phyloP scores from a whole-genome alignment of 495 filamentous ascomycete genomes.

The Terfezia boudieri region DNA sequence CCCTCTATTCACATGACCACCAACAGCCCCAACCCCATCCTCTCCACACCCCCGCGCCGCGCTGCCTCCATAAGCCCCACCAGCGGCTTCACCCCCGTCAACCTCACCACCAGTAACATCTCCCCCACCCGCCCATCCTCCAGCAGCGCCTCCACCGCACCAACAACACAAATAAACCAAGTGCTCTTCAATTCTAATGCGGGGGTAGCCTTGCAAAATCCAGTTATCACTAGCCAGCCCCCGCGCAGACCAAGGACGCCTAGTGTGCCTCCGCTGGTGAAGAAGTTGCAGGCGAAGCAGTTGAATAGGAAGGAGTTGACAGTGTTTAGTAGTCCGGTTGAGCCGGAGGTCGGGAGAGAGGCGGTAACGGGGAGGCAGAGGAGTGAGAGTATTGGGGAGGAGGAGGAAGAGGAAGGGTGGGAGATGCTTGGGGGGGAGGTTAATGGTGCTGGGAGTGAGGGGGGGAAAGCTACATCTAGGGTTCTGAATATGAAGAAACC shows the following conservation, averaged over 20 bases:
- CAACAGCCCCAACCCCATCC: background rate
- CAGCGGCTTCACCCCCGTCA: background rate
- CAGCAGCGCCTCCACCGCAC: conserved; percentile 15
- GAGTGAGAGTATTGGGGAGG: no score
- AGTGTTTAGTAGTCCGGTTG: no score
- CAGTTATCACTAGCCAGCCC: background rate
- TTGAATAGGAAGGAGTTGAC: no score
- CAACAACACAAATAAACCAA: conserved; percentile 14
- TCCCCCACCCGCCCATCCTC: conserved; percentile 9
- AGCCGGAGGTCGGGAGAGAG: no score
- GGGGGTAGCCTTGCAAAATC: no score
- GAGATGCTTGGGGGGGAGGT: no score
- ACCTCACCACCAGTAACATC: conserved; percentile 1
- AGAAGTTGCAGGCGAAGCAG: background rate
- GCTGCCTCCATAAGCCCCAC: conserved; percentile 21
- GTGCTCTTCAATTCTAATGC: no score
- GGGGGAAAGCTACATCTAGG: no score
- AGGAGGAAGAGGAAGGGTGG: no score
- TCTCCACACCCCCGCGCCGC: conserved; percentile 34
- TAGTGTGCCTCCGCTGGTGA: background rate
- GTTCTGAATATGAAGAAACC: no score
- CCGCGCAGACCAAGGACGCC: background rate
- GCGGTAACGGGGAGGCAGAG: no score
- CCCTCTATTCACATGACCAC: conserved; percentile 13
- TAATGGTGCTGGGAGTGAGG: no score